Evolutionary conservation across 2,329 filamentous ascomycete genomes (phyloP), one percentile per base, ranked within the genome.

Genomic region (Coniosporium tulheliwenetii): DNA sequence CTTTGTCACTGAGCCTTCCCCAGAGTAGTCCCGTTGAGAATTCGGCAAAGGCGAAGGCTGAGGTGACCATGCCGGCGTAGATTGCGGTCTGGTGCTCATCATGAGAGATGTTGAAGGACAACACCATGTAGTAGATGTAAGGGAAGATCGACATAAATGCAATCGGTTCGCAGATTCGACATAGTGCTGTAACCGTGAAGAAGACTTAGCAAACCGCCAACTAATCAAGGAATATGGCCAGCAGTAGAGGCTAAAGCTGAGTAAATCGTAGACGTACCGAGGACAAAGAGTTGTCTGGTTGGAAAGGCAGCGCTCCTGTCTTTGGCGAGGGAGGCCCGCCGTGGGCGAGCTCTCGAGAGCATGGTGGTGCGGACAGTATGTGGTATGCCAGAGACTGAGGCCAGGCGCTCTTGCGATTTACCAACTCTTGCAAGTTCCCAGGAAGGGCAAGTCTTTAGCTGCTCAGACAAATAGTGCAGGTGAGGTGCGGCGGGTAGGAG

Each of bases 91-190:
- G 77, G 52, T 73, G 78, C 47, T 81, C 69, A 55, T 86, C 77
- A 37, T 84, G 70, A 46, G 86, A 84, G 56, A 94, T 79, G 53
- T 83, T 70, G 63, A 96, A 96, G 45, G 86, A 85, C 53, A 86
- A 72, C 51, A 96, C 81, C 91, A 98, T 96, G 67, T 83, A 89
- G 67, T 94, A 96, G 51, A 93, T 86, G 62, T 96, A 98, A 1
- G 91, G 91, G 58, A 98, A 96, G 51, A 96, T 95, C 41, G 87
- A 95, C 85, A 95, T 96, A 70, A 98, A 96, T 5, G 91, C 91
- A 60, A 98, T 96, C 40, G 91, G 91, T 60, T 98, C 91, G 69
- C 86, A 95, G 67, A 98, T 89, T 56, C 91, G 81, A 64, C 87
- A 94, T 55, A 94, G 71, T 37, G 86, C 87, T 93, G 47, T 8